Evolutionary conservation across 1,284 basidiomycete species (phyloP).

Genomic region (Coniferiporia sulphurascens): DNA sequence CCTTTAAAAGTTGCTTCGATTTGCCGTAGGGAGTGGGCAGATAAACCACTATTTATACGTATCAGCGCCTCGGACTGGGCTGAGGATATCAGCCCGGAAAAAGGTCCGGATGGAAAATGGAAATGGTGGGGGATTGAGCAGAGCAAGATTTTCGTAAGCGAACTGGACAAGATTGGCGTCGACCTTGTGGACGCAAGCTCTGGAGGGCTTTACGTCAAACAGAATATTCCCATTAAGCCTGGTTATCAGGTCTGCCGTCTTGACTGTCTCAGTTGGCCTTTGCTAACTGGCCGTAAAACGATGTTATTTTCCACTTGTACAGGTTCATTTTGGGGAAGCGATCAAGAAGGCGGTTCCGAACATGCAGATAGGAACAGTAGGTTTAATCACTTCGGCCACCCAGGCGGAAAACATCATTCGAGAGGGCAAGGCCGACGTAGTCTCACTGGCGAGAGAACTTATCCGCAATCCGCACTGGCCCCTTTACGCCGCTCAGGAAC

Average conservation of each 20-base stretch:
- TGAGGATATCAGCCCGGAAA: conserved; percentile 52
- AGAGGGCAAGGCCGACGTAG: conserved; percentile 62
- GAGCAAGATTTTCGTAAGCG: conserved; percentile 52
- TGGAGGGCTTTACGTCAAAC: conserved; percentile 62
- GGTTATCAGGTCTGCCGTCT: conserved; percentile 55
- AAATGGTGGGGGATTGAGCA: conserved; percentile 77
- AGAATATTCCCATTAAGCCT: conserved; percentile 53
- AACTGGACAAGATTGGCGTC: conserved; percentile 57
- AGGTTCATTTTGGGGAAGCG: conserved; percentile 68
- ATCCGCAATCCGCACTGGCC: conserved; percentile 56
- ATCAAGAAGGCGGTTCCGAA: conserved; percentile 60
- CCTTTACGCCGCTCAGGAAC: conserved; percentile 47
- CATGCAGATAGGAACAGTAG: conserved; percentile 62
- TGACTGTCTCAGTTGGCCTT: background rate
- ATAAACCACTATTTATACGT: conserved; percentile 71
- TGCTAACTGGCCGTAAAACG: background rate
- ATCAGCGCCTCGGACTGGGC: conserved; percentile 77
- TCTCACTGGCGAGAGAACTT: conserved; percentile 65
- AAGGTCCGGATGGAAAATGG: conserved; percentile 51
- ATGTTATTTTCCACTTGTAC: background rate
- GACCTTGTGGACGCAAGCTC: conserved; percentile 71
- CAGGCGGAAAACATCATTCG: conserved; percentile 66
- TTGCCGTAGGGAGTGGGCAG: conserved; percentile 52
- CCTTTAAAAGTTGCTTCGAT: conserved; percentile 53
- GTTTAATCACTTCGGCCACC: conserved; percentile 60